phyloP scores from a whole-genome alignment of 768 basidiomycete species.

The Suillus ampliporus region DNA sequence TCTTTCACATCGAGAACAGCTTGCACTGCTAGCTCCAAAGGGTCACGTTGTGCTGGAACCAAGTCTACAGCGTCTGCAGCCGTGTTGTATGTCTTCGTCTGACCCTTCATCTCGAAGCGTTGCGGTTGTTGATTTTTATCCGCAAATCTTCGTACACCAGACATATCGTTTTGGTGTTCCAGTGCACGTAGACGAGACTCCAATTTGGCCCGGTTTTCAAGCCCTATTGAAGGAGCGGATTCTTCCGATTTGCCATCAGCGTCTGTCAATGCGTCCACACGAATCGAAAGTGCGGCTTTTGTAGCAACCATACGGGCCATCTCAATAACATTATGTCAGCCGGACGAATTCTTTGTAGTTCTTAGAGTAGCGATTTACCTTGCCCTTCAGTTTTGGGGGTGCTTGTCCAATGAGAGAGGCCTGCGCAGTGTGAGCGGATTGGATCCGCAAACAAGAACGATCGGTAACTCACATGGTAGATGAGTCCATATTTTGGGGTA shows the following conservation, averaged over 20 bases:
- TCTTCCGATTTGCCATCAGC: conserved; percentile 88
- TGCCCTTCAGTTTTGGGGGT: conserved; percentile 97
- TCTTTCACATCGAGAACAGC: conserved; percentile 83
- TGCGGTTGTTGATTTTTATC: conserved; percentile 71
- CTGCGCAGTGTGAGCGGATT: conserved; percentile 40
- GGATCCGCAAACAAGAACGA: conserved; percentile 8
- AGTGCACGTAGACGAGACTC: conserved; percentile 91
- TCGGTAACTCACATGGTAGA: conserved; percentile 82
- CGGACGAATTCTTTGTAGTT: conserved; percentile 8
- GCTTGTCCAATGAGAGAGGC: conserved; percentile 97
- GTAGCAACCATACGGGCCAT: conserved; percentile 99
- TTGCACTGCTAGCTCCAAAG: conserved; percentile 76
- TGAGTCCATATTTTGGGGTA: conserved; percentile 99
- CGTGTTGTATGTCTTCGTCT: conserved; percentile 83
- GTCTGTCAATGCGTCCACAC: conserved; percentile 96
- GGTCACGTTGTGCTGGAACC: conserved; percentile 84
- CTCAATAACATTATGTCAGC: conserved; percentile 39
- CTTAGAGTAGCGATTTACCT: conserved; percentile 50
- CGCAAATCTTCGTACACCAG: conserved; percentile 70
- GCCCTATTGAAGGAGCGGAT: conserved; percentile 82
- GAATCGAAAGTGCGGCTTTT: conserved; percentile 95
- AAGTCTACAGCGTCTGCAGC: conserved; percentile 84
- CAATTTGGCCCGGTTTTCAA: conserved; percentile 94
- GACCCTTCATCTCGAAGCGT: conserved; percentile 82
- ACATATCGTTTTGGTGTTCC: conserved; percentile 80